These are phyloP conservation scores for Candida sithepensis DNA, from an alignment of 805 yeast genomes.

Conservation along the genomic window DNA sequence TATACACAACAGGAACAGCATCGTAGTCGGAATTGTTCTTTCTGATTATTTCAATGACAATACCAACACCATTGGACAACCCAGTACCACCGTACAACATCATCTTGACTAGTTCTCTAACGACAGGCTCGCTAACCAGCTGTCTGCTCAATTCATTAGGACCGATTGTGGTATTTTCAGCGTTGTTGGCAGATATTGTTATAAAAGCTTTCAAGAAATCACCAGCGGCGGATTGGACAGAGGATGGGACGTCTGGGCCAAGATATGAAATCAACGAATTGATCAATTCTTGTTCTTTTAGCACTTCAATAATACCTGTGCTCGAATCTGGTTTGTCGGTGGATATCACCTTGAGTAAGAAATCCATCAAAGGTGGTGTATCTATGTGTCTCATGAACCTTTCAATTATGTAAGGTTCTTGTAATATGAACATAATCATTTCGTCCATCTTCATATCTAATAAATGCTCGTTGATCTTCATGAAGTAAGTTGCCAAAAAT, in stretches of 20 bases:
- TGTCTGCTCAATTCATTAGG: constrained; percentile 94
- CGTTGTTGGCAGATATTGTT: constrained; percentile 88
- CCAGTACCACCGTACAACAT: constrained; percentile 87
- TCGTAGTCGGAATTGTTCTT: constrained; percentile 78
- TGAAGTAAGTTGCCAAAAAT: constrained; percentile 78
- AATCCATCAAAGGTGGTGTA: constrained; percentile 93
- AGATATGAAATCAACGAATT: constrained; percentile 68
- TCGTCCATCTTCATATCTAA: constrained; percentile 86
- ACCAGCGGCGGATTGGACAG: constrained; percentile 89
- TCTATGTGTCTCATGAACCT: constrained; percentile 82
- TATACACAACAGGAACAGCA: constrained; percentile 76
- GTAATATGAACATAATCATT: constrained; percentile 65
- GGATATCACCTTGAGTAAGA: constrained; percentile 80
- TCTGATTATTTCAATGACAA: constrained; percentile 48
- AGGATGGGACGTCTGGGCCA: constrained; percentile 62
- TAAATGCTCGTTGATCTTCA: constrained; percentile 87
- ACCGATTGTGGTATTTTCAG: constrained; percentile 88
- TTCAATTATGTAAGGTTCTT: constrained; percentile 68
- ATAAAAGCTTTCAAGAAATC: constrained; percentile 93
- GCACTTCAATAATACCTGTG: constrained; percentile 76
- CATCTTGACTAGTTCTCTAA: constrained; percentile 63
- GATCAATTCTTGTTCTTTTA: constrained; percentile 70
- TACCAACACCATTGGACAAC: constrained; percentile 90
- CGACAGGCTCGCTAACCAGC: constrained; percentile 70
- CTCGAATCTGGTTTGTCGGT: constrained; percentile 90